phyloP scores from a whole-genome alignment of 2,329 filamentous ascomycete genomes.

The Phaeomoniella chlamydospora region DNA sequence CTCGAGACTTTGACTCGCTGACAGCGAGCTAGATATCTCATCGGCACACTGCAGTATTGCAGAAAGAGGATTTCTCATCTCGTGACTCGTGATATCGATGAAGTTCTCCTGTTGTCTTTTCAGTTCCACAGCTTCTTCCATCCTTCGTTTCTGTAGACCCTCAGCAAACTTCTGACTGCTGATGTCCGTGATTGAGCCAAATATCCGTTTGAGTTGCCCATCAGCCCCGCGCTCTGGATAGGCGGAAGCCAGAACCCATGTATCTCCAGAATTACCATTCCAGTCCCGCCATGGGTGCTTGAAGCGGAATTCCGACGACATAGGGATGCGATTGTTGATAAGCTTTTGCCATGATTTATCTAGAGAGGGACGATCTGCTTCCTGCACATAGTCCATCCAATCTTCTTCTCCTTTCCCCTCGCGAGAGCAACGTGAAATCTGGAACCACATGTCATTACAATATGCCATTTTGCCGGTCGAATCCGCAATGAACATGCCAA shows the following conservation, averaged over 20 bases:
- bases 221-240: constrained; percentile 36
- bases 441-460: constrained; percentile 63
- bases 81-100: constrained; percentile 54
- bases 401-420: constrained; percentile 8
- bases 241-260: constrained; percentile 39
- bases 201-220: constrained; percentile 36
- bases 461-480: constrained; percentile 57
- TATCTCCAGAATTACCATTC: constrained; percentile 33
- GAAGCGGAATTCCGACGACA: constrained; percentile 38
- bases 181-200: constrained; percentile 60
- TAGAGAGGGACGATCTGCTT: constrained; percentile 1
- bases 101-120: constrained; percentile 71
- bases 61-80: constrained; percentile 42
- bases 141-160: constrained; percentile 60
- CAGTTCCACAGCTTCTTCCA: constrained; percentile 67
- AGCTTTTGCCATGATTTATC: constrained; percentile 24
- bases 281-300: constrained; percentile 36
- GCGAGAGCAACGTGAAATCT: constrained; percentile 16
- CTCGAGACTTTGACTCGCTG: constrained; percentile 9
- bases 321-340: constrained; percentile 26
- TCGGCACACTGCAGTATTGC: constrained; percentile 46
- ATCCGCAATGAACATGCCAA: constrained; percentile 76
- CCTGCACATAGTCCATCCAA: constrained; percentile 35
- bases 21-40: constrained; percentile 33
- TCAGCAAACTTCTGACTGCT: constrained; percentile 76